Conservation (phyloP, 495 filamentous ascomycete genomes). For the Hyaloscypha finlandica region DNA sequence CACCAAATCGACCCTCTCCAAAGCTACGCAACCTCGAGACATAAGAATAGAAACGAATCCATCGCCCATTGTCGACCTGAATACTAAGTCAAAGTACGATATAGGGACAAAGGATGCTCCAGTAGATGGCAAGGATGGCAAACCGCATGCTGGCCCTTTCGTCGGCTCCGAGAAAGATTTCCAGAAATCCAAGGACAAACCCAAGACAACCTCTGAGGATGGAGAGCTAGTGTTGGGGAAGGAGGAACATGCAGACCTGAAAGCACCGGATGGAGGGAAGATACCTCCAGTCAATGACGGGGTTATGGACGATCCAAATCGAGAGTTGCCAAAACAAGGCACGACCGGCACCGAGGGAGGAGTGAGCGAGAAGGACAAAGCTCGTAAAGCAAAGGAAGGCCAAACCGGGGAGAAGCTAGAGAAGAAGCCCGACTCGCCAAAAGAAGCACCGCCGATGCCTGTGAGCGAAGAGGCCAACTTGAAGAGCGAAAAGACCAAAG, state of each 20-base stretch:
- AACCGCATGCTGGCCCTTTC: constrained; percentile 89
- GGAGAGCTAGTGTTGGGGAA: constrained; percentile 35
- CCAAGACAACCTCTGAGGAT: constrained; percentile 32
- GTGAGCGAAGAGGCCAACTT: constrained; percentile 69
- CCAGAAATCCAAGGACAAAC: constrained; percentile 28
- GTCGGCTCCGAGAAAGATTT: constrained; percentile 67
- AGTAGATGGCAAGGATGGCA: constrained; percentile 93
- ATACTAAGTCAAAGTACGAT: constrained; percentile 33
- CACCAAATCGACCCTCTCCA: constrained; percentile 15
- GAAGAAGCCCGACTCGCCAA: constrained; percentile 78
- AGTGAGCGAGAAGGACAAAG: constrained; percentile 80
- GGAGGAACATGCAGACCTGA: constrained; percentile 48
- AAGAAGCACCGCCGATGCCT: constrained; percentile 80
- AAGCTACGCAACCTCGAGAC: constrained; percentile 40
- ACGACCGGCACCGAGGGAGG: constrained; percentile 87
- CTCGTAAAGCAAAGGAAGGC: constrained; percentile 59
- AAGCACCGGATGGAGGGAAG: constrained; percentile 60
- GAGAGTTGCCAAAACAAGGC: constrained; percentile 73
- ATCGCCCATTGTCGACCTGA: constrained; percentile 32
- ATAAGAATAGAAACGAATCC: constrained; percentile 35
- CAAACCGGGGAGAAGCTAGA: constrained; percentile 61
- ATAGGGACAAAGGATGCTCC: constrained; percentile 84
- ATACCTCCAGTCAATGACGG: constrained; percentile 81
- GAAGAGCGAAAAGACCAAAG: constrained; percentile 44
- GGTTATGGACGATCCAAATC: constrained; percentile 85